Percentiles rank a stretch among this genome's conserved stretches.
These are phyloP conservation scores for Aspergillus hancockii DNA, from an alignment of 495 filamentous ascomycete genomes.

Conservation along the genomic window DNA sequence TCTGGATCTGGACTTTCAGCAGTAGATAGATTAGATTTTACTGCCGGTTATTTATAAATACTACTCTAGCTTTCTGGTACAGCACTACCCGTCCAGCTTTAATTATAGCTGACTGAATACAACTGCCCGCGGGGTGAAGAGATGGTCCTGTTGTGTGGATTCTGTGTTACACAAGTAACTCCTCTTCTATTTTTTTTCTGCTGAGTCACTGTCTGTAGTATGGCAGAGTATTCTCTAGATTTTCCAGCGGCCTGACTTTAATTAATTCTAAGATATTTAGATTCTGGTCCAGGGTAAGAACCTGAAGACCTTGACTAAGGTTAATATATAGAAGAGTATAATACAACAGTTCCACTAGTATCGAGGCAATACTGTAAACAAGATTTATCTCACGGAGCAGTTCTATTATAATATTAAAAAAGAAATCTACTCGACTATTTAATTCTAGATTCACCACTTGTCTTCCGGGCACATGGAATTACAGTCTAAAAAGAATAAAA, in stretches of 20 bases:
- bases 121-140: conserved; percentile 4
- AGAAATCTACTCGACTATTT: conserved; percentile 2
- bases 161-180: conserved; percentile 2
- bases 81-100: conserved; percentile 12
- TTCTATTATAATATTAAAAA: conserved; percentile 9
- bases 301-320: conserved; percentile 10
- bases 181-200: conserved; percentile 8
- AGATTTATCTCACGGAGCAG: conserved; percentile 3
- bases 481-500: no score
- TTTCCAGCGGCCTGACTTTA: not conserved
- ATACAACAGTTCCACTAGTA: conserved; percentile 6
- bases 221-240: conserved; percentile 7
- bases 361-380: not conserved
- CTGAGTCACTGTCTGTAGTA: not conserved
- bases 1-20: no score
- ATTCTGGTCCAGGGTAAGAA: conserved; percentile 10
- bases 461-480: no score
- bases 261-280: conserved; percentile 5
- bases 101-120: conserved; percentile 7
- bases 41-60: no score
- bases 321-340: not conserved
- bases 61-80: conserved; percentile 4
- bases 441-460: no score
- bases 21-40: no score
- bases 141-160: conserved; percentile 1